phyloP scores from a whole-genome alignment of 2,329 filamentous ascomycete genomes.

The Phyllosticta citribraziliensis region DNA sequence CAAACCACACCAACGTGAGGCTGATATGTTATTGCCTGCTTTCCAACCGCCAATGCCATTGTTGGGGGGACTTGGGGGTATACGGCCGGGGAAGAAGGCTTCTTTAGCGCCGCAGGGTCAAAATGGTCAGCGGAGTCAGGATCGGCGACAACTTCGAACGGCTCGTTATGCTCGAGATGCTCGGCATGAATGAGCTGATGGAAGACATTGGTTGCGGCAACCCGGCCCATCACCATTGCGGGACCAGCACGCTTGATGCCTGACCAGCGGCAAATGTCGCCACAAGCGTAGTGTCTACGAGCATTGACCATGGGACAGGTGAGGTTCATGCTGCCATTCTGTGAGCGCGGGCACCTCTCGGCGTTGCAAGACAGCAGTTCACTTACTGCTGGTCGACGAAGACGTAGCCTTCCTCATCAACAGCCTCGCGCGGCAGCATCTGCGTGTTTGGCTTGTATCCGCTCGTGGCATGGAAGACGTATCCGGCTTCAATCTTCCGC shows the following conservation, averaged over 20 bases:
- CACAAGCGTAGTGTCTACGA: constrained; percentile 55
- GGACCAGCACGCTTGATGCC: constrained; percentile 72
- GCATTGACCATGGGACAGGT: constrained; percentile 51
- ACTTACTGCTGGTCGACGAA: constrained; percentile 49
- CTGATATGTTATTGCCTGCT: constrained; percentile 56
- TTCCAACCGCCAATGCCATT: constrained; percentile 64
- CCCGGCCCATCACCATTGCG: constrained; percentile 64
- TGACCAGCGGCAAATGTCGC: constrained; percentile 61
- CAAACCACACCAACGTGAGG: constrained; percentile 46
- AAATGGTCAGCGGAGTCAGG: constrained; percentile 14
- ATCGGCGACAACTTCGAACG: constrained; percentile 3
- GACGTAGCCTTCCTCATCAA: constrained; percentile 58
- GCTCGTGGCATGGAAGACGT: constrained; percentile 61
- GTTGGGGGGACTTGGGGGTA: constrained; percentile 46
- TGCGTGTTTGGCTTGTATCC: constrained; percentile 51
- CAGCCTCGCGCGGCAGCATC: constrained; percentile 49
- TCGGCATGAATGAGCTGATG: constrained; percentile 27
- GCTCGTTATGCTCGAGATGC: not conserved
- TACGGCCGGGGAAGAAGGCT: constrained; percentile 18
- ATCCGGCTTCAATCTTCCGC: constrained; percentile 45
- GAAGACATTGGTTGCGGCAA: constrained; percentile 50
- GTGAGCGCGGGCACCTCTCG: not conserved
- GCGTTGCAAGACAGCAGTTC: constrained; percentile 6
- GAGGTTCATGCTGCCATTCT: constrained; percentile 27
- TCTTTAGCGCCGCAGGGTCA: constrained; percentile 4